phyloP scores from a whole-genome alignment of 345 rosid genomes.

The Erucastrum elatum region DNA sequence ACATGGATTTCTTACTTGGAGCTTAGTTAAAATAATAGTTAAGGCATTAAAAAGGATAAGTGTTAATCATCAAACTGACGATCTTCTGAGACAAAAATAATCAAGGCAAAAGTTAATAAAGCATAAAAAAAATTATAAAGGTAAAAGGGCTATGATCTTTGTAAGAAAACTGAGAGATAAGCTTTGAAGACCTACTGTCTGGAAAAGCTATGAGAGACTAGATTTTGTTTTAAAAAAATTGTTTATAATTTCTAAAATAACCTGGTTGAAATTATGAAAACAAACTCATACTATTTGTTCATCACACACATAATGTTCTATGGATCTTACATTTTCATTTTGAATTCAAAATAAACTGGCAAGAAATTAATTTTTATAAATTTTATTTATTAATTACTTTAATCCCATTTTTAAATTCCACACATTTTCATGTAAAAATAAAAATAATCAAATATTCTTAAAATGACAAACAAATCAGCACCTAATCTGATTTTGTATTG shows the following conservation, averaged over 20 bases:
- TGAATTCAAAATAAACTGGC: not conserved
- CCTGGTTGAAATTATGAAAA: not conserved
- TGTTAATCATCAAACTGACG: not conserved
- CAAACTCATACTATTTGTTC: not conserved
- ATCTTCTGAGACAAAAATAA: not conserved
- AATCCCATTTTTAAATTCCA: not conserved
- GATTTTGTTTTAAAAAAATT: not conserved
- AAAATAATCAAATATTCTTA: not conserved
- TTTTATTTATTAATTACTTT: not conserved
- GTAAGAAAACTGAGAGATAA: not conserved
- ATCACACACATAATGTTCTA: not conserved
- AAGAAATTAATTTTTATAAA: not conserved
- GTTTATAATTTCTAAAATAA: not conserved
- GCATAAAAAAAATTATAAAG: not conserved
- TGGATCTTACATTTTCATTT: not conserved
- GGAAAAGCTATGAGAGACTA: not conserved
- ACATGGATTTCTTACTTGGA: not conserved
- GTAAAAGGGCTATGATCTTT: not conserved
- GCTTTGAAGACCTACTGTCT: not conserved
- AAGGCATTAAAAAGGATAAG: not conserved
- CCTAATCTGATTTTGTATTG: not conserved
- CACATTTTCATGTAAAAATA: not conserved
- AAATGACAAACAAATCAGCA: not conserved
- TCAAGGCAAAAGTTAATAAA: not conserved
- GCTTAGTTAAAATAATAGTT: not conserved